Percentiles rank a stretch among this genome's conserved stretches.
Evolutionary conservation across 495 filamentous ascomycete species (phyloP).

Genomic region (Baudoinia panamericana): DNA sequence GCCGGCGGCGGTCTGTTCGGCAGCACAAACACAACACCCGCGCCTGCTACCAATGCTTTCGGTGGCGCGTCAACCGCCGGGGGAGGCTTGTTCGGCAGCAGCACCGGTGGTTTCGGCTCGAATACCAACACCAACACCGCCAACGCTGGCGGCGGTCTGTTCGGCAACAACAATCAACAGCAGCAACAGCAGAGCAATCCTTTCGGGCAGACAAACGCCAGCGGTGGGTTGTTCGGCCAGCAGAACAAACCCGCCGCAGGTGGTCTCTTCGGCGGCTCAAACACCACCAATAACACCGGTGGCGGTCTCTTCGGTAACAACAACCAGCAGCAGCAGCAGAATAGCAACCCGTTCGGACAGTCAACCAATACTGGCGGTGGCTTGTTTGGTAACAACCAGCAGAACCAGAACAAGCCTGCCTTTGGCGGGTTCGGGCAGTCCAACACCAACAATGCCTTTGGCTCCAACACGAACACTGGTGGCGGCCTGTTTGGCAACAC

Average conservation of each 20-base stretch:
- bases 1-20: slow-evolving; percentile 25
- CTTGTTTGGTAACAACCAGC: slow-evolving; percentile 23
- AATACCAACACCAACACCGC: slow-evolving; percentile 29
- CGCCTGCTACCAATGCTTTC: slow-evolving; percentile 4
- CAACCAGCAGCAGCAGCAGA: slow-evolving; percentile 42
- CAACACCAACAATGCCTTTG: slow-evolving; percentile 8
- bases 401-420: slow-evolving; percentile 30
- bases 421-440: slow-evolving; percentile 22
- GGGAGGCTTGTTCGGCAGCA: slow-evolving; percentile 28
- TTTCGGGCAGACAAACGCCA: slow-evolving; percentile 22
- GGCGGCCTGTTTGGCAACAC: slow-evolving; percentile 33
- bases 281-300: slow-evolving; percentile 20
- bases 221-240: slow-evolving; percentile 36
- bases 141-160: slow-evolving; percentile 30
- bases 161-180: slow-evolving; percentile 30
- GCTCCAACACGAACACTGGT: slow-evolving; percentile 24
- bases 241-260: slow-evolving; percentile 25
- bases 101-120: slow-evolving; percentile 1
- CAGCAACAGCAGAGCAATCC: slow-evolving; percentile 28
- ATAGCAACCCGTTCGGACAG: slow-evolving; percentile 14
- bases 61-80: slow-evolving; percentile 10
- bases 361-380: slow-evolving; percentile 17
- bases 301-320: slow-evolving; percentile 32
- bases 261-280: slow-evolving; percentile 37
- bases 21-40: slow-evolving; percentile 2